phyloP scores from a whole-genome alignment of 345 rosid genomes.

The Eucalyptus sp. region DNA sequence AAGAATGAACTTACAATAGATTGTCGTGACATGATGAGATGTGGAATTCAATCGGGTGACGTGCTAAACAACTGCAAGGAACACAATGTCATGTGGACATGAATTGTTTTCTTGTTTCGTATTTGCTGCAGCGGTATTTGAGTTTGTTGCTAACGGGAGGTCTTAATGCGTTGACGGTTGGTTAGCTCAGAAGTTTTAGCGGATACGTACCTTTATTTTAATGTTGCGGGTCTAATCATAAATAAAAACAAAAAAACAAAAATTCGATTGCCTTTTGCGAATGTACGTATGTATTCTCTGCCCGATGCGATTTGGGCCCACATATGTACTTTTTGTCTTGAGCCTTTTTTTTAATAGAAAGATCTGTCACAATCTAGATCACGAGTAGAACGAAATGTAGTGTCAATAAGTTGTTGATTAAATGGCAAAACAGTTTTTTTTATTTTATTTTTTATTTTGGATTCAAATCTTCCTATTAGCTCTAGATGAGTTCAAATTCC shows the following conservation, averaged over 20 bases:
- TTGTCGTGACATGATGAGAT: not conserved
- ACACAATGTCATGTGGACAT: not conserved
- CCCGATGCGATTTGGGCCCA: not conserved
- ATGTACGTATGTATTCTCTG: not conserved
- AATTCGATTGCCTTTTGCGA: not conserved
- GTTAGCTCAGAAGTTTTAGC: not conserved
- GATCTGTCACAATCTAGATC: not conserved
- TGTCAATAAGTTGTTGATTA: not conserved
- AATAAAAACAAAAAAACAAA: rapidly evolving
- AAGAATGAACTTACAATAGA: not conserved
- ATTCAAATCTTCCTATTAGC: not conserved
- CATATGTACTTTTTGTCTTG: not conserved
- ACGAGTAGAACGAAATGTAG: not conserved
- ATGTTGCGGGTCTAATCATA: not conserved
- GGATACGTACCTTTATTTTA: not conserved
- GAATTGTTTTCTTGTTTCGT: not conserved
- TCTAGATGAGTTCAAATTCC: not conserved
- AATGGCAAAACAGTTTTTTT: not conserved
- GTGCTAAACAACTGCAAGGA: not conserved
- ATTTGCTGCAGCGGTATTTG: not conserved
- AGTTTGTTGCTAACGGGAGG: not conserved
- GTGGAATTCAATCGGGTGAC: not conserved
- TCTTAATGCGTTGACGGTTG: not conserved
- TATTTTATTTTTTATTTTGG: not conserved
- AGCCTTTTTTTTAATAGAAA: not conserved